Percentiles rank a stretch among this genome's conserved stretches.
These are phyloP conservation scores for Cyclospora cayetanensis DNA, from an alignment of 169 alveolate species.

Conservation along the genomic window DNA sequence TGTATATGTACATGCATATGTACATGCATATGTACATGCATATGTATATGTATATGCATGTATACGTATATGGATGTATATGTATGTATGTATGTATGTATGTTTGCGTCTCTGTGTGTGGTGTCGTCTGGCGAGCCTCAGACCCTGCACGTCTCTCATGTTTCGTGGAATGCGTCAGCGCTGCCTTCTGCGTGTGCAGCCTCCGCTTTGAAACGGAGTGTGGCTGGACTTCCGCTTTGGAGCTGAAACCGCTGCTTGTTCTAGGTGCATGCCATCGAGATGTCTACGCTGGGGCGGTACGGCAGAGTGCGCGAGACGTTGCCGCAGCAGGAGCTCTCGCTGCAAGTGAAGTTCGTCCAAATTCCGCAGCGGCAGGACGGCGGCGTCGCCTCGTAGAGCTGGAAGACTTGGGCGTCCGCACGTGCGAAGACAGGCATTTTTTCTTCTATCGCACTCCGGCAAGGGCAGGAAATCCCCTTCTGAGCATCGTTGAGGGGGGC, in stretches of 20 bases:
- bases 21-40: too few species aligned
- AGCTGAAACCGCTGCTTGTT: constrained; percentile 34
- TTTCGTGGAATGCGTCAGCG: too few species aligned
- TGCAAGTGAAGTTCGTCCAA: background rate
- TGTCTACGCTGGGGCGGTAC: too few species aligned
- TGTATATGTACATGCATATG: too few species aligned
- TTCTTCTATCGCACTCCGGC: constrained; percentile 17
- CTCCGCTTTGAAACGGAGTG: constrained; percentile 54
- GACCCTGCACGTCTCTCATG: too few species aligned
- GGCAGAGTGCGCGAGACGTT: background rate
- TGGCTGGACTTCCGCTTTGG: constrained; percentile 54
- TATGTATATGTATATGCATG: too few species aligned
- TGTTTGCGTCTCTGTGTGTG: too few species aligned
- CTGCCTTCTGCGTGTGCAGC: background rate
- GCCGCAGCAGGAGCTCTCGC: background rate
- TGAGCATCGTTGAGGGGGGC: constrained; percentile 3
- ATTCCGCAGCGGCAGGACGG: constrained; percentile 2
- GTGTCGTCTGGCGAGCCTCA: too few species aligned
- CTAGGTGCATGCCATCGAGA: constrained; percentile 30
- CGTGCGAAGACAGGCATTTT: background rate
- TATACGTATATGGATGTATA: too few species aligned
- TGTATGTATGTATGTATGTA: too few species aligned
- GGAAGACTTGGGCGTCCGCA: constrained; percentile 22
- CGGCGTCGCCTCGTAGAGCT: constrained; percentile 31
- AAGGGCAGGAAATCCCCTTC: background rate